A percentile compares a stretch with the other conserved stretches of the same genome.
These are phyloP conservation scores for Parastagonospora nodorum DNA, from an alignment of 2,329 filamentous ascomycete species.

Conservation along the genomic window DNA sequence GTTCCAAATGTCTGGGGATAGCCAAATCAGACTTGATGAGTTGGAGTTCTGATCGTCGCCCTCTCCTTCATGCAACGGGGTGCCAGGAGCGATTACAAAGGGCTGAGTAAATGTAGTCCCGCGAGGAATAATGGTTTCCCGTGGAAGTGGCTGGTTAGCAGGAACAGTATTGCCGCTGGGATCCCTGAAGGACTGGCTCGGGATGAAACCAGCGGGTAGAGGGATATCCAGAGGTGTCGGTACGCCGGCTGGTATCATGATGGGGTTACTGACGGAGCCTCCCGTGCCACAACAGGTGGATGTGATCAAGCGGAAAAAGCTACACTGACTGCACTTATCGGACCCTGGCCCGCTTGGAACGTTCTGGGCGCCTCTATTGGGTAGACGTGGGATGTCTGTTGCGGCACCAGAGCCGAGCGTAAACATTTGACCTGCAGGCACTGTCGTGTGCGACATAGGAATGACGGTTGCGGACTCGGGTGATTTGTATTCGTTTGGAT, in stretches of 20 bases:
- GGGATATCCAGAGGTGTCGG: conserved; percentile 13
- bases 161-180: conserved; percentile 20
- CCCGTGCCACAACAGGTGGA: conserved; percentile 14
- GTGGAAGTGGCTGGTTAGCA: conserved; percentile 33
- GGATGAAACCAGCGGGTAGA: conserved; percentile 7
- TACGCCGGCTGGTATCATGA: conserved; percentile 8
- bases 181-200: conserved; percentile 23
- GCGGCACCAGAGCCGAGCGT: conserved; percentile 5
- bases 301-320: conserved; percentile 12
- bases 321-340: conserved; percentile 10
- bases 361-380: conserved; percentile 12
- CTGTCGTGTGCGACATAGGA: conserved; percentile 7
- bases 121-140: conserved; percentile 44
- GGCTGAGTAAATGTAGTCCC: conserved; percentile 50
- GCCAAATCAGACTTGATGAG: conserved; percentile 7
- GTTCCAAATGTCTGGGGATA: conserved; percentile 9
- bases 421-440: conserved; percentile 9
- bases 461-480: conserved; percentile 11
- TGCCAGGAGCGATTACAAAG: conserved; percentile 38
- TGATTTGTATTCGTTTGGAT: conserved; percentile 7
- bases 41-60: conserved; percentile 8
- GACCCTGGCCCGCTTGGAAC: conserved; percentile 6
- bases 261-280: conserved; percentile 7
- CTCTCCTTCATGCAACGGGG: conserved; percentile 3
- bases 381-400: conserved; percentile 8